Percentiles rank a stretch among this genome's conserved stretches.
These are phyloP conservation scores for Juglanconis sp. DNA, from an alignment of 2,329 filamentous ascomycete genomes.

Conservation along the genomic window DNA sequence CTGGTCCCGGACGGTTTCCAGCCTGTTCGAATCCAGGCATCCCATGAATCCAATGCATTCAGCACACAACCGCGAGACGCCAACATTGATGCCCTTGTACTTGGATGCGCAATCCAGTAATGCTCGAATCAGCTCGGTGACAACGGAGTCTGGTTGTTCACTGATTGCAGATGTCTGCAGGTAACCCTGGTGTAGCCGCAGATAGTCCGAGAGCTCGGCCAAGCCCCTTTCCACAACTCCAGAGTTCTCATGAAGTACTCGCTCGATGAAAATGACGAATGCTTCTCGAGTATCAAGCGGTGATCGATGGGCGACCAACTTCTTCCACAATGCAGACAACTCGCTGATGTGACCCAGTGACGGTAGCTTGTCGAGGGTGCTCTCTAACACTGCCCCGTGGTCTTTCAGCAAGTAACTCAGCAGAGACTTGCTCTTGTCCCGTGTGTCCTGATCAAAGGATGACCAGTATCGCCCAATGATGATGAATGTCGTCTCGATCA, in stretches of 20 bases:
- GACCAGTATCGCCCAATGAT: slow-evolving; percentile 81
- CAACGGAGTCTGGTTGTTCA: slow-evolving; percentile 76
- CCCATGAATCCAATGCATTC: slow-evolving; percentile 85
- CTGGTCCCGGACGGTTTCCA: slow-evolving; percentile 76
- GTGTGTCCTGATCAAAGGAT: slow-evolving; percentile 59
- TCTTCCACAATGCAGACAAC: slow-evolving; percentile 64
- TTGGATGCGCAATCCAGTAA: slow-evolving; percentile 83
- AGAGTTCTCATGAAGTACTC: slow-evolving; percentile 78
- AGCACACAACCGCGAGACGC: slow-evolving; percentile 71
- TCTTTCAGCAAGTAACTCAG: slow-evolving; percentile 64
- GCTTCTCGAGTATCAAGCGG: slow-evolving; percentile 64
- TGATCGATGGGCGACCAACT: slow-evolving; percentile 62
- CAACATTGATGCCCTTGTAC: slow-evolving; percentile 65
- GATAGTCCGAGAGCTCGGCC: slow-evolving; percentile 69
- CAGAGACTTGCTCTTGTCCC: slow-evolving; percentile 57
- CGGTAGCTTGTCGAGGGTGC: slow-evolving; percentile 72
- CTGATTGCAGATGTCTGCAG: slow-evolving; percentile 77
- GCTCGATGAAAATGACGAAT: slow-evolving; percentile 67
- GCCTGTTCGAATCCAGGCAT: slow-evolving; percentile 84
- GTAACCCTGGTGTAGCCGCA: slow-evolving; percentile 70
- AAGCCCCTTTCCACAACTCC: slow-evolving; percentile 82
- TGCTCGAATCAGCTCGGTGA: slow-evolving; percentile 69
- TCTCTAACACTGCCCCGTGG: slow-evolving; percentile 58
- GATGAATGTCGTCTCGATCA: slow-evolving; percentile 87
- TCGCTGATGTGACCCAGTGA: slow-evolving; percentile 69